Percentiles rank a stretch among this genome's conserved stretches.
phyloP scores from a whole-genome alignment of 2,329 filamentous ascomycete genomes.

The Exophiala alcalophila region DNA sequence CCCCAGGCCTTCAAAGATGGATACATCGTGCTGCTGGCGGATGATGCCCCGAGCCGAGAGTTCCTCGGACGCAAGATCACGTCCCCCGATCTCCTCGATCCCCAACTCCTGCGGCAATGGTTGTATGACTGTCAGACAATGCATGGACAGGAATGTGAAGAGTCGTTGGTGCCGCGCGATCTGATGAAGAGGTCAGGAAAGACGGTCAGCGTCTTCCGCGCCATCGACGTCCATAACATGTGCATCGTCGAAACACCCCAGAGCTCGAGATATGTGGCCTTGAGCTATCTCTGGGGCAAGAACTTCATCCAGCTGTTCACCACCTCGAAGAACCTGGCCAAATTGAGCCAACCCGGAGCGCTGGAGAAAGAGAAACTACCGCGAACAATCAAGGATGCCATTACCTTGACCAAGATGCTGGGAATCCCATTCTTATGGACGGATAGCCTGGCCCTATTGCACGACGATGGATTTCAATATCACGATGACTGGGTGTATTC shows the following conservation, averaged over 20 bases:
- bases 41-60: conserved; percentile 27
- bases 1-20: conserved; percentile 32
- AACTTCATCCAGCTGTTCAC: conserved; percentile 30
- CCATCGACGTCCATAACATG: conserved; percentile 30
- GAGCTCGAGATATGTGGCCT: conserved; percentile 28
- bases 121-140: conserved; percentile 26
- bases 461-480: conserved; percentile 31
- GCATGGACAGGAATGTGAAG: conserved; percentile 30
- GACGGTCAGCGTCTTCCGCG: conserved; percentile 27
- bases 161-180: conserved; percentile 29
- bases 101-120: conserved; percentile 26
- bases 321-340: conserved; percentile 27
- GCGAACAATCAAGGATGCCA: conserved; percentile 31
- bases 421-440: conserved; percentile 31
- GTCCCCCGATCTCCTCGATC: conserved; percentile 28
- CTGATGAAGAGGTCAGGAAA: conserved; percentile 23
- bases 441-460: conserved; percentile 30
- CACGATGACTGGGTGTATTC: conserved; percentile 32
- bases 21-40: conserved; percentile 31
- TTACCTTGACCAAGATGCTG: conserved; percentile 29
- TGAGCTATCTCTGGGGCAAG: conserved; percentile 33
- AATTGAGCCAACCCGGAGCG: conserved; percentile 26
- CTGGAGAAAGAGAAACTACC: conserved; percentile 30
- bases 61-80: conserved; percentile 29
- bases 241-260: conserved; percentile 27